Base-by-base conservation (phyloP, 257 asterid species). In the Cruciata laevipes region DNA sequence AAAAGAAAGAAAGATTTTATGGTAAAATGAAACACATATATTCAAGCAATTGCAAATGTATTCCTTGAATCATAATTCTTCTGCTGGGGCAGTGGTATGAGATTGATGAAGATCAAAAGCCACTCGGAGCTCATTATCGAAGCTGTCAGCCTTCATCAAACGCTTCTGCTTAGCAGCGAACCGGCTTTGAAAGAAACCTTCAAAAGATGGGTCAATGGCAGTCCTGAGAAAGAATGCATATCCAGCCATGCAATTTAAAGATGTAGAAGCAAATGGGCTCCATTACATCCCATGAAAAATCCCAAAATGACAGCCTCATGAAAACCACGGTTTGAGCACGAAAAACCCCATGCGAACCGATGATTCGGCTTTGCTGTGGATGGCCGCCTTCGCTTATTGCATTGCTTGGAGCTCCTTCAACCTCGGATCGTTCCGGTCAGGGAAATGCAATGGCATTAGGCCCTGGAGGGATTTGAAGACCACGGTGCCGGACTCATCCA, bases 231-330 rank as follows among this genome's bases (percentile, higher is more conserved):
- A 91, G 81, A 85, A 91, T 2, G 84, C 83, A 9, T 89, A 89
- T n/a, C 87, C 89, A 51, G 84, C 92, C 95, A 87, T 89, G 83
- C 85, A 89, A 61, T 91, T n/a, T n/a, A n/a, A n/a, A n/a, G 96
- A 85, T 88, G 4, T 80, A 89, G 82, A 91, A 91, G 81, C 98
- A 91, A 47, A 91, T 86, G 1, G 98, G 98, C 67, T 91, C 98
- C 98, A 91, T 91, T 1, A 91, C 96, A 67, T 91, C 98, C 98
- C 98, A 91, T 0, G 98, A 33, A 1, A 91, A 85, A 55, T 91
- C 98, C 98, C 98, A 91, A 57, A 91, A 91, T 12, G 98, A 89
- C 30, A 91, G 80, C 76, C 98, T 79, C 96, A 91, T 91, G 80
- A 87, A 87, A 18, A 84, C 95, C 4, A 86, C 87, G 47, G 98